A percentile compares a stretch with the other conserved stretches of the same genome.
These are phyloP conservation scores for Aquilaria malaccensis DNA, from an alignment of 345 rosid genomes.

Conservation along the genomic window DNA sequence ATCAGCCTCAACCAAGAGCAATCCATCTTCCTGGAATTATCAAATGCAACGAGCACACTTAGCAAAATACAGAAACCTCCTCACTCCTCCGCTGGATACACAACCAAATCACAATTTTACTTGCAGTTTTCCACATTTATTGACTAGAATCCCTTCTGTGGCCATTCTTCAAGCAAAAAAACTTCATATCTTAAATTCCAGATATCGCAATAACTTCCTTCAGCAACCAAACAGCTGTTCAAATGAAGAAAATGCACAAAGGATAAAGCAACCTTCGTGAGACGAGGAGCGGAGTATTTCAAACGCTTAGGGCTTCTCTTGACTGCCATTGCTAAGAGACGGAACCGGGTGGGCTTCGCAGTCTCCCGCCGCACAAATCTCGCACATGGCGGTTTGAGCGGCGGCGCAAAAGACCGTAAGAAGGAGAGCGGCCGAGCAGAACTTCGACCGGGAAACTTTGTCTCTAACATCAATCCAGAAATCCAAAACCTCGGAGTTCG, in stretches of 20 bases:
- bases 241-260: not conserved
- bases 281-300: slow-evolving; percentile 76
- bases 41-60: not conserved
- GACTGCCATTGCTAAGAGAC: slow-evolving; percentile 39
- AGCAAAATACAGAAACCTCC: not conserved
- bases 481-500: too few relatives aligned
- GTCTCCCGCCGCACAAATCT: slow-evolving; percentile 20
- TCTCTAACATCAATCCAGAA: slow-evolving; percentile 22
- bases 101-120: not conserved
- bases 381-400: slow-evolving; percentile 9
- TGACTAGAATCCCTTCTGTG: too few relatives aligned
- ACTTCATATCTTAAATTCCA: not conserved
- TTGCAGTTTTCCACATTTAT: not conserved
- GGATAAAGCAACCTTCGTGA: slow-evolving; percentile 38
- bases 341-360: slow-evolving; percentile 18
- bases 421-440: slow-evolving; percentile 14
- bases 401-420: slow-evolving; percentile 3
- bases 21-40: slow-evolving; percentile 41
- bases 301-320: slow-evolving; percentile 94
- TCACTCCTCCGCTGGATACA: too few relatives aligned
- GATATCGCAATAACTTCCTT: not conserved
- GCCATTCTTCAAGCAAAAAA: not conserved
- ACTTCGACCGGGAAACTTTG: slow-evolving; percentile 13
- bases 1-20: slow-evolving; percentile 64
- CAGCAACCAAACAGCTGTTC: not conserved